Evolutionary conservation across 148 eudicot species (phyloP), one percentile per base, ranked within the genome.

Genomic region (Bassia scoparia): DNA sequence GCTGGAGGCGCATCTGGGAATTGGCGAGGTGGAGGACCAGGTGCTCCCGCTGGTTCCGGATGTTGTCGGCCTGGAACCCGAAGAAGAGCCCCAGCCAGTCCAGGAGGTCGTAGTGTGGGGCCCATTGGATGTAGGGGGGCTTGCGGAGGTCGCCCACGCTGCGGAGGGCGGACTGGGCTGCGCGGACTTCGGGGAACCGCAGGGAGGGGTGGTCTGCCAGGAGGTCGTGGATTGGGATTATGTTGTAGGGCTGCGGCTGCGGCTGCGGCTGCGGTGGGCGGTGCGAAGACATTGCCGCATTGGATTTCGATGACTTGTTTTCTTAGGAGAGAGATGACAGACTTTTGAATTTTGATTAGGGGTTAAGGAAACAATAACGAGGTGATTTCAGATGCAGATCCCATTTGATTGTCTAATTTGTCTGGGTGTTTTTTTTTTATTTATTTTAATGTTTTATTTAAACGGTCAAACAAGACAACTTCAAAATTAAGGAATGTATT

Each of bases 191-290:
- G 0, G 98, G 98, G 83, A 77, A 90, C 15, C 95, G 89, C 81
- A 89, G 89, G 10, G 98, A 91, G 0, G 98, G 98, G 83, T 93
- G 98, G 87, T 93, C 97, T 21, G 89, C 88, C 33, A 89, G 83
- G 77, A 93, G 91, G 77, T 93, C 87, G 84, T 93, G 97, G 82
- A 93, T 77, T 30, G 98, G 98, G 74, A 93, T 93, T 27, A 93
- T 89, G 88, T 93, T 93, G 86, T 86, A 93, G 58, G 69, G 33
- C 12, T 41, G 43, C 5, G 43, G 7, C 43, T 37, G 7, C 0
- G 69, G 10, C 0, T 23, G 53, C 24, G 1, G 24, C n/a, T 20
- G 24, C 24, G 14, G 43, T 17, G 9, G 66, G 33, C 20, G 44
- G 20, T 17, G 24, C n/a, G 56, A 52, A 0, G 23, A 21, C 23